Evolutionary conservation across 768 basidiomycete genomes (phyloP).

Genomic region (Kwoniella bestiolae): DNA sequence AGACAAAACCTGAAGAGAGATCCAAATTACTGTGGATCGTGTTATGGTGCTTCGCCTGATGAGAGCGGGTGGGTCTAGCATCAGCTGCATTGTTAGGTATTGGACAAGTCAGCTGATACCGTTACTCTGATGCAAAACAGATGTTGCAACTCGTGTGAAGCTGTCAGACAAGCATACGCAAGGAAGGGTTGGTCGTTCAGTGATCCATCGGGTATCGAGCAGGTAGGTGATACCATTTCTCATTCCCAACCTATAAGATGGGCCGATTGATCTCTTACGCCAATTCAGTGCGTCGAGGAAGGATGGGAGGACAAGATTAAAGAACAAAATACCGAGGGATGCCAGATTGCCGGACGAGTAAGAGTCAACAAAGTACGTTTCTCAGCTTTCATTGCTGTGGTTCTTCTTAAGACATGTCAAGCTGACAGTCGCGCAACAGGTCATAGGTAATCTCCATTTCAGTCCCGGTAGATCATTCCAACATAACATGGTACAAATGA

Average conservation of each 20-base stretch:
- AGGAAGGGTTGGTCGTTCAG: conserved; percentile 93
- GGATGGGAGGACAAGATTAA: conserved; percentile 93
- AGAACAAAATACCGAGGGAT: conserved; percentile 91
- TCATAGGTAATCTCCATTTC: conserved; percentile 88
- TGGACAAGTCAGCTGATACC: conserved; percentile 42
- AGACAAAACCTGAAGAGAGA: conserved; percentile 45
- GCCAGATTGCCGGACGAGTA: conserved; percentile 87
- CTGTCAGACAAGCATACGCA: conserved; percentile 86
- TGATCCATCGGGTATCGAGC: conserved; percentile 87
- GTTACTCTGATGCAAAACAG: conserved; percentile 66
- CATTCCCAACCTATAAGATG: background rate
- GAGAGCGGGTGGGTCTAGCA: conserved; percentile 39
- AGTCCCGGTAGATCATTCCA: conserved; percentile 97
- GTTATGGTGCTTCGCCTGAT: conserved; percentile 74
- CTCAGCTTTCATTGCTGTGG: background rate
- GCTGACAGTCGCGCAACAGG: conserved; percentile 27
- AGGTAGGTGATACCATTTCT: conserved; percentile 64
- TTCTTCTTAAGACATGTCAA: background rate
- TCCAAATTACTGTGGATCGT: conserved; percentile 84
- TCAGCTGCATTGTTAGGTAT: background rate
- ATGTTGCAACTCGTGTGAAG: conserved; percentile 96
- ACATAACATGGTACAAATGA: conserved; percentile 67
- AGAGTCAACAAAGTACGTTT: conserved; percentile 86
- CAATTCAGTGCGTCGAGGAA: conserved; percentile 82
- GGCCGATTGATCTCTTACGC: background rate